Percentiles rank a stretch among this genome's conserved stretches.
phyloP scores from a whole-genome alignment of 768 basidiomycete species.

The Mycena sanguinolenta region DNA sequence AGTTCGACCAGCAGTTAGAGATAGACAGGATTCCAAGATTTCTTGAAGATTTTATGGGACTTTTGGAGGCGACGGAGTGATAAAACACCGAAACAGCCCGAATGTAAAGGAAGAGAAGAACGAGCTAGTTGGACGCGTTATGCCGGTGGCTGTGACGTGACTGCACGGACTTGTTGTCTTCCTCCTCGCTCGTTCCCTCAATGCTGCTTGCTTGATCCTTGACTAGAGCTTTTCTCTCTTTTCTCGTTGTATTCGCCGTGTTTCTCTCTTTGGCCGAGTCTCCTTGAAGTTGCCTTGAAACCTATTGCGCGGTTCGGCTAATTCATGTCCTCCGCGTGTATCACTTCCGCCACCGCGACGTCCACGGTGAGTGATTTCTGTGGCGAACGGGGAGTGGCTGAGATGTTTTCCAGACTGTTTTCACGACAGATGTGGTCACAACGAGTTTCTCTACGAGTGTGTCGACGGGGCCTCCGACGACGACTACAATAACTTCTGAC shows the following conservation, averaged over 20 bases:
- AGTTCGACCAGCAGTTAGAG: no score
- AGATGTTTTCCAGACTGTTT: conserved; percentile 34
- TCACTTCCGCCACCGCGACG: conserved; percentile 58
- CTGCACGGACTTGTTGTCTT: background rate
- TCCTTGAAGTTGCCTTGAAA: background rate
- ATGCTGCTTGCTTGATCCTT: conserved; percentile 28
- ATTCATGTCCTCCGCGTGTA: conserved; percentile 56
- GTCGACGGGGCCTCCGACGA: conserved; percentile 45
- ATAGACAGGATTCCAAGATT: no score
- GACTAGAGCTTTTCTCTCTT: background rate
- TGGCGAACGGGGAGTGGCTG: background rate
- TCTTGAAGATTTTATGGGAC: no score
- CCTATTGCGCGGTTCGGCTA: background rate
- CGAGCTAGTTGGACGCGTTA: no score
- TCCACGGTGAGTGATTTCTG: conserved; percentile 43
- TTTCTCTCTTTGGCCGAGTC: background rate
- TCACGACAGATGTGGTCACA: conserved; percentile 50
- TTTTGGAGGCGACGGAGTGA: no score
- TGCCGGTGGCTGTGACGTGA: no score
- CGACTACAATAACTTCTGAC: conserved; percentile 49
- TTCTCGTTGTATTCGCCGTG: background rate
- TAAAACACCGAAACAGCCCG: no score
- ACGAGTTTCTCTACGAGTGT: conserved; percentile 54
- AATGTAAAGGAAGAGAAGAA: no score
- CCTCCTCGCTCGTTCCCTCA: background rate